Evolutionary conservation across 495 filamentous ascomycete genomes (phyloP).

Genomic region (Penicillium canariense): DNA sequence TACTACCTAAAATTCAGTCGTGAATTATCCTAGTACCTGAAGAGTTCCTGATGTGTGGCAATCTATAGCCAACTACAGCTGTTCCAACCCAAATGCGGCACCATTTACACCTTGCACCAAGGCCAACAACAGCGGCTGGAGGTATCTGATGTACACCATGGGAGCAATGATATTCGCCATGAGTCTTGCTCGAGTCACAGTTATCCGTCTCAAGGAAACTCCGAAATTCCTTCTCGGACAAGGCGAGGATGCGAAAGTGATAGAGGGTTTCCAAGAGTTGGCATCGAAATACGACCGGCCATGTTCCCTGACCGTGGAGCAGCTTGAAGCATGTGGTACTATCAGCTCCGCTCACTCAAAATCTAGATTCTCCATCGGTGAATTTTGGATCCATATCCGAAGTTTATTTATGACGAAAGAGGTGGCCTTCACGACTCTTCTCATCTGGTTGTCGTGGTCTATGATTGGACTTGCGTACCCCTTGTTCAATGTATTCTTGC

Average conservation of each 20-base stretch:
- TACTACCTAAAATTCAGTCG: background rate
- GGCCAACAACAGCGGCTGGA: slow-evolving; percentile 22
- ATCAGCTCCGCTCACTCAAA: slow-evolving; percentile 10
- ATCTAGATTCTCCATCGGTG: slow-evolving; percentile 13
- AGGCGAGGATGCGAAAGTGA: slow-evolving; percentile 14
- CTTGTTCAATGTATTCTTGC: slow-evolving; percentile 36
- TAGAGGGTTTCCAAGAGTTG: slow-evolving; percentile 12
- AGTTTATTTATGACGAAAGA: slow-evolving; percentile 11
- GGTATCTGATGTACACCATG: slow-evolving; percentile 19
- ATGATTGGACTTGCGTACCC: slow-evolving; percentile 38
- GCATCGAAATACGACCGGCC: slow-evolving; percentile 14
- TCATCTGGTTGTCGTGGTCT: slow-evolving; percentile 40
- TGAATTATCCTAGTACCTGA: too few relatives aligned
- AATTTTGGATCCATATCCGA: slow-evolving; percentile 12
- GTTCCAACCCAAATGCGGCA: slow-evolving; percentile 10
- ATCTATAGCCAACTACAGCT: slow-evolving; percentile 20
- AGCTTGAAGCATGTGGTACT: slow-evolving; percentile 14
- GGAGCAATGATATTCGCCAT: slow-evolving; percentile 17
- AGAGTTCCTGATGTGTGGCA: too few relatives aligned
- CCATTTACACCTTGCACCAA: slow-evolving; percentile 20
- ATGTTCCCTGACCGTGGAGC: slow-evolving; percentile 14
- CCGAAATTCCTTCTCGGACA: slow-evolving; percentile 22
- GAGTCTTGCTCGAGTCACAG: slow-evolving; percentile 18
- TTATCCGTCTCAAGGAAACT: slow-evolving; percentile 21
- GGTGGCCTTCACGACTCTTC: slow-evolving; percentile 27